Evolutionary conservation across 176 grass and related monocot species (phyloP).

Genomic region (Rhynchospora tenuis): DNA sequence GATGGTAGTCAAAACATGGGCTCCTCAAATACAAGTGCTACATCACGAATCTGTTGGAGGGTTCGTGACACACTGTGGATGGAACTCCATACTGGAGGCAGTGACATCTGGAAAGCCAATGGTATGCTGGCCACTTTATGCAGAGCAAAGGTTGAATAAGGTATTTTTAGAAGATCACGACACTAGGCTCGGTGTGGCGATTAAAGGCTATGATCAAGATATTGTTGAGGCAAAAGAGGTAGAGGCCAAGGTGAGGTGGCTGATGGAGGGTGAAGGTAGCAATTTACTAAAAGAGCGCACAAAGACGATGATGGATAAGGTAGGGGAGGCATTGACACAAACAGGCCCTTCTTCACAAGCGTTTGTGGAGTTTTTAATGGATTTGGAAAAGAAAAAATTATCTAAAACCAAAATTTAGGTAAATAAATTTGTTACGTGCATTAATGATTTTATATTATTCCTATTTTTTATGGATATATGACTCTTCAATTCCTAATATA

Average conservation of each 20-base stretch:
- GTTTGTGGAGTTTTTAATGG: slow-evolving; percentile 21
- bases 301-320: slow-evolving; percentile 22
- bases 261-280: slow-evolving; percentile 54
- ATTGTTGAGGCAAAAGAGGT: slow-evolving; percentile 45
- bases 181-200: slow-evolving; percentile 38
- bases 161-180: slow-evolving; percentile 41
- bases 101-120: slow-evolving; percentile 41
- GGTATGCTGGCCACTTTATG: slow-evolving; percentile 78
- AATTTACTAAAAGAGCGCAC: slow-evolving; percentile 19
- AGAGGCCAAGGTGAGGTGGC: slow-evolving; percentile 43
- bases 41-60: slow-evolving; percentile 47
- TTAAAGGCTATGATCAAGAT: slow-evolving; percentile 59
- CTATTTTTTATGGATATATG: neutral
- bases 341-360: slow-evolving; percentile 39
- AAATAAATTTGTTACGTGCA: neutral
- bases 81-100: slow-evolving; percentile 72
- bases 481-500: no score
- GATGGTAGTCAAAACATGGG: slow-evolving; percentile 51
- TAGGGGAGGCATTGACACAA: slow-evolving; percentile 27
- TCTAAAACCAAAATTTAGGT: neutral
- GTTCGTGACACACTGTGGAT: slow-evolving; percentile 73
- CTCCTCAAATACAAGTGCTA: slow-evolving; percentile 51
- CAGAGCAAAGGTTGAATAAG: slow-evolving; percentile 79
- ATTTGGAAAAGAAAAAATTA: slow-evolving; percentile 9
- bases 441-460: neutral